Base-by-base conservation (phyloP, 176 grass and related monocot genomes). In the Musa acuminata region DNA sequence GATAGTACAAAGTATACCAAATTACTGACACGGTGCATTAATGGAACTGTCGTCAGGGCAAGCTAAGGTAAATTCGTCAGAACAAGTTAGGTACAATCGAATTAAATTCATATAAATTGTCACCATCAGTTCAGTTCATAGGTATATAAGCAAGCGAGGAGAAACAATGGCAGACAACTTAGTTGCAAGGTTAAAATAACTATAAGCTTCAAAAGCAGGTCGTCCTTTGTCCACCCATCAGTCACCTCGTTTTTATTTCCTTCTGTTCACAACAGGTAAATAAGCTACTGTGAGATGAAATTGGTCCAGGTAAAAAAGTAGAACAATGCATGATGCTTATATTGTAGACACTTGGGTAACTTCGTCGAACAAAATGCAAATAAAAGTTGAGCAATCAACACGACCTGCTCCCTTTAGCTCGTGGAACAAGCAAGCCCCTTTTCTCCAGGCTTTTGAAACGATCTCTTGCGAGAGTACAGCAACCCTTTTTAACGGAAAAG, bases 371-470 rank as follows among this genome's bases (percentile, higher is more conserved):
- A 24, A 24, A 24, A 24, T 24, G 24, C 24, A 24, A 24, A 27
- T 0, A 27, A 19, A 26, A 13, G 9, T 20, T 60, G 9, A 16
- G 22, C 52, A 66, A 24, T 49, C 13, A 55, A 81, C 16, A 53
- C 67, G 48, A 80, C 80, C 80, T 83, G 70, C n/a, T 55, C 9
- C 71, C 62, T 80, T 79, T 77, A 52, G 72, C 74, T 77, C 50
- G 75, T 51, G 80, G 85, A 52, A 75, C 80, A 72, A 87, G 67
- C 53, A 87, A 72, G 4, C 69, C 85, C 21, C 85, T 64, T 80
- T 83, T 87, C 80, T 83, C 80, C 49, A 87, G 75, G 25, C 85
- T 87, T 75, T 87, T 87, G 53, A 75, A 87, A 9, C 85, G 80
- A 64, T 87, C 85, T 26, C 77, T 79, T 69, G 80, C 76, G 78